phyloP scores from a whole-genome alignment of 768 basidiomycete genomes.

The Russula sp. region DNA sequence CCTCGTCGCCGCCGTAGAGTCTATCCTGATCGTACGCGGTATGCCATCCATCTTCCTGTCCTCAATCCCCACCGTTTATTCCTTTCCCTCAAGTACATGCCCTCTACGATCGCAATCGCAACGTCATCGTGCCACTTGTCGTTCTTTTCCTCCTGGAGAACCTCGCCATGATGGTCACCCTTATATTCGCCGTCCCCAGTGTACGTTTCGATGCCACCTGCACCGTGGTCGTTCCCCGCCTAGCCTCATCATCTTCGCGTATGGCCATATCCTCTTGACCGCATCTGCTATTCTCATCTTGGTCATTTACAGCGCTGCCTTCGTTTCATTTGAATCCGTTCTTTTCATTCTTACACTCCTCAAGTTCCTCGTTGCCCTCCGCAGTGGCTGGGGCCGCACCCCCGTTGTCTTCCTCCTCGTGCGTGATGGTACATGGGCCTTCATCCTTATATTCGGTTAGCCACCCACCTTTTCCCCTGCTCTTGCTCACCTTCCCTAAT shows the following conservation, averaged over 20 bases:
- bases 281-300: neutral
- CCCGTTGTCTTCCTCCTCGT: conserved; percentile 32
- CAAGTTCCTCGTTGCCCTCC: conserved; percentile 30
- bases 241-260: conserved; percentile 24
- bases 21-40: conserved; percentile 35
- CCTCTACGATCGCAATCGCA: conserved; percentile 23
- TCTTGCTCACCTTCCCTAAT: neutral
- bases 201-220: conserved; percentile 21
- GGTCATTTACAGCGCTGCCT: conserved; percentile 28
- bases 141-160: conserved; percentile 24
- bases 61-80: neutral
- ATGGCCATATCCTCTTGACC: neutral
- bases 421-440: conserved; percentile 35
- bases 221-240: conserved; percentile 22
- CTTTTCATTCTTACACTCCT: conserved; percentile 33
- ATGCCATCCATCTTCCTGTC: conserved; percentile 3
- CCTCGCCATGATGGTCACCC: conserved; percentile 20
- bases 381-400: conserved; percentile 31
- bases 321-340: conserved; percentile 32
- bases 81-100: conserved; percentile 24
- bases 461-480: neutral
- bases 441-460: conserved; percentile 34
- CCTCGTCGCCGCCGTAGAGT: conserved; percentile 30
- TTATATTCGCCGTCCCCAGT: conserved; percentile 16
- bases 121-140: conserved; percentile 11